phyloP scores from a whole-genome alignment of 768 basidiomycete genomes.

The Tricholoma sp. region DNA sequence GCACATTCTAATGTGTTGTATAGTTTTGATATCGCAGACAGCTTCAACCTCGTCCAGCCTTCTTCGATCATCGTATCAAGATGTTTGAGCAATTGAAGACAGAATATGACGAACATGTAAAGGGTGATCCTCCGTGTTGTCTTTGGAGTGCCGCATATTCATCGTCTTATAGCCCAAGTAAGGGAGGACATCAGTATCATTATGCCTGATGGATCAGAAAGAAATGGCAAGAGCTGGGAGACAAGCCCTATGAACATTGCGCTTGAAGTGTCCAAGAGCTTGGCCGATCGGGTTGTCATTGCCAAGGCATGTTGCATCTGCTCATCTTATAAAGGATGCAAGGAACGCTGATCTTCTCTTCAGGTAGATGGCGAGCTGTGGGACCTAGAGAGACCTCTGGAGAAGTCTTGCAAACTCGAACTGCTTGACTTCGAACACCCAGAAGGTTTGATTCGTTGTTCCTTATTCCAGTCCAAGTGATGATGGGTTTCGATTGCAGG shows the following conservation, averaged over 20 bases:
- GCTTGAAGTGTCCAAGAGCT: constrained; percentile 77
- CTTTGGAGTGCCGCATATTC: not conserved
- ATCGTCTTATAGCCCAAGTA: constrained; percentile 53
- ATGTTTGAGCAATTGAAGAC: constrained; percentile 85
- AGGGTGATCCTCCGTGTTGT: constrained; percentile 40
- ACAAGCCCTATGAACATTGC: constrained; percentile 92
- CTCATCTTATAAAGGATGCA: not conserved
- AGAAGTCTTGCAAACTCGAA: constrained; percentile 74
- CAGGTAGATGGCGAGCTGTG: constrained; percentile 85
- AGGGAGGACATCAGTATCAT: constrained; percentile 81
- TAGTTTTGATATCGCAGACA: constrained; percentile 25
- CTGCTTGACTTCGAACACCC: constrained; percentile 90
- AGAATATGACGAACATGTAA: constrained; percentile 77
- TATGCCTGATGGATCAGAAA: constrained; percentile 79
- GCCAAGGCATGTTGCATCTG: constrained; percentile 62
- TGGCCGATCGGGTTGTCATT: constrained; percentile 88
- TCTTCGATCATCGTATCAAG: constrained; percentile 85
- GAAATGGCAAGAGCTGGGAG: constrained; percentile 88
- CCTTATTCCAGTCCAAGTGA: not conserved
- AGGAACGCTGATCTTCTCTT: constrained; percentile 1
- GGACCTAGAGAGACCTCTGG: constrained; percentile 96
- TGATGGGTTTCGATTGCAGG: constrained; percentile 37
- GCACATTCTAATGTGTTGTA: constrained; percentile 6
- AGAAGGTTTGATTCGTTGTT: constrained; percentile 50
- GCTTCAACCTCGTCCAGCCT: constrained; percentile 81